Evolutionary conservation across 2,329 filamentous ascomycete genomes (phyloP).

Genomic region (Capronia americana): DNA sequence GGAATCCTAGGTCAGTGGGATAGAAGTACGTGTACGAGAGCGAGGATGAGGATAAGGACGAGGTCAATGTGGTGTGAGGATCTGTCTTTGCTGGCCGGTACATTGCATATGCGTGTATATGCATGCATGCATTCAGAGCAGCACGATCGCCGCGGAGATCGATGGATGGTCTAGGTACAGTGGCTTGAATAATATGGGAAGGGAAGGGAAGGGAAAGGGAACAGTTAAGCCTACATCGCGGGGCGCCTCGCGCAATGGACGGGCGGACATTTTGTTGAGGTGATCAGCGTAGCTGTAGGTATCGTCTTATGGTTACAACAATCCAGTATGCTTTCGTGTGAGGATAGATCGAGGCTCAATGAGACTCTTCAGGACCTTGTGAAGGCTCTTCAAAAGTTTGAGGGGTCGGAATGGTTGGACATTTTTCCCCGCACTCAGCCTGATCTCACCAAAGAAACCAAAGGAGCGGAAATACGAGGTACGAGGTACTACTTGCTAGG

Average conservation of each 20-base stretch:
- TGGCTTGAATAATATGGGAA: neutral
- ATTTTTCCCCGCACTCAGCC: neutral
- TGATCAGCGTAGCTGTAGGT: neutral
- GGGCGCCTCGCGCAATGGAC: conserved; percentile 31
- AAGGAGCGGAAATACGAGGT: too few relatives aligned
- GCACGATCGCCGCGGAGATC: neutral
- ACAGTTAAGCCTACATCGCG: conserved; percentile 31
- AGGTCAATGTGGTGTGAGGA: neutral
- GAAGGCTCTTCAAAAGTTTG: neutral
- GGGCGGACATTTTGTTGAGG: conserved; percentile 16
- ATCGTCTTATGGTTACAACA: neutral
- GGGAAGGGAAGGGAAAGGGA: neutral
- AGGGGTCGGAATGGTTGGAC: neutral
- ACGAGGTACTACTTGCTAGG: too few relatives aligned
- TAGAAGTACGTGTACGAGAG: neutral
- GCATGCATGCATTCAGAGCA: neutral
- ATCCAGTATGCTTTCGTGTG: neutral
- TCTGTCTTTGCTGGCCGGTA: neutral
- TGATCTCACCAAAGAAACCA: too few relatives aligned
- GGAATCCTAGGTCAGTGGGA: neutral
- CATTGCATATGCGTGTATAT: neutral
- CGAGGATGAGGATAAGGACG: neutral
- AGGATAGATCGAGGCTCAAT: neutral
- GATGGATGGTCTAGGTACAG: neutral
- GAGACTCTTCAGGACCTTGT: neutral